Percentiles rank a stretch among this genome's conserved stretches.
These are phyloP conservation scores for Paulownia fortunei DNA, from an alignment of 257 asterid species.

Conservation along the genomic window DNA sequence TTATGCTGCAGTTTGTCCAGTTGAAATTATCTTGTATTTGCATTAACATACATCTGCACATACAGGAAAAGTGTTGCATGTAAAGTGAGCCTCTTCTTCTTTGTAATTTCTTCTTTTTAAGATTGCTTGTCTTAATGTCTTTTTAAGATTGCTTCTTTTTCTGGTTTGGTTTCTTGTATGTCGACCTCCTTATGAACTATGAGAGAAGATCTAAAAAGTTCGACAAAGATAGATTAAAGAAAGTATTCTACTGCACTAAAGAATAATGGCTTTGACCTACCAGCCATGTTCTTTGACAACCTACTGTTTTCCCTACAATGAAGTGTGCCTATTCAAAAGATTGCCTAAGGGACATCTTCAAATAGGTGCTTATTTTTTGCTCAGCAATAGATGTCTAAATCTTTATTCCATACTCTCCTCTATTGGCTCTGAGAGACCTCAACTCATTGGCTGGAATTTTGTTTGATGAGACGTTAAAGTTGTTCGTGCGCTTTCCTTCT, in stretches of 20 bases:
- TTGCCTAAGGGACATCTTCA: conserved; percentile 2
- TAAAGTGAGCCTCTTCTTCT: not conserved
- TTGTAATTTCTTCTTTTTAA: not conserved
- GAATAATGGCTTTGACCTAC: not conserved
- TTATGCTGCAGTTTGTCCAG: conserved; percentile 11
- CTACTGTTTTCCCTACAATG: not conserved
- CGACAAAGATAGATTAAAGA: not conserved
- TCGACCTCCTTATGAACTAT: not conserved
- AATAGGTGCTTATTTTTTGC: not conserved
- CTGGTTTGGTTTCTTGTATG: not conserved
- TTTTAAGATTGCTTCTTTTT: not conserved
- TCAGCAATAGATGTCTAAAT: not conserved
- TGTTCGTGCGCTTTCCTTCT: not conserved
- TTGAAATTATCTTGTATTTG: conserved; percentile 6
- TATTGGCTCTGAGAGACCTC: conserved; percentile 8
- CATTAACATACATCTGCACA: conserved; percentile 9
- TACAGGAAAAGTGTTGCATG: not conserved
- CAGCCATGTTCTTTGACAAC: not conserved
- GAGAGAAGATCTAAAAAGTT: not conserved
- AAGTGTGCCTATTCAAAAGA: conserved; percentile 8
- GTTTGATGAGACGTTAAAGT: not conserved
- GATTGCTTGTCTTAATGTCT: not conserved
- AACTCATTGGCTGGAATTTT: not conserved
- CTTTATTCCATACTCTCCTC: not conserved
- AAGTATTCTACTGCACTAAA: not conserved